These are phyloP conservation scores for Calonectria hawksworthii DNA, from an alignment of 2,329 filamentous ascomycete genomes.

Conservation along the genomic window DNA sequence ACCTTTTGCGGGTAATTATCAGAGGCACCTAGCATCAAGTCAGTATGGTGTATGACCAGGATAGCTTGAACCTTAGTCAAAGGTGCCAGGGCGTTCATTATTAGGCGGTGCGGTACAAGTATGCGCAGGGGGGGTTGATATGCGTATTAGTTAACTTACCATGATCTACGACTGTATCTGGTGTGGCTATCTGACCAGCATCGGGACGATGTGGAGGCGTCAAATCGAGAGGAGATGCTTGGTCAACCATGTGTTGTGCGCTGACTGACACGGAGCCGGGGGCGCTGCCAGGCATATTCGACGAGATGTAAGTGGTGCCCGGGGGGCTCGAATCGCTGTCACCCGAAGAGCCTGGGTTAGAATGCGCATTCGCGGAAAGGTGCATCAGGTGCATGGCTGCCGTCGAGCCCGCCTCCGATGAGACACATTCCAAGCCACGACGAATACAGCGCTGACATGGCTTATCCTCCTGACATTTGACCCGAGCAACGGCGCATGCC, in stretches of 20 bases:
- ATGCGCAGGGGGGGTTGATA: not conserved
- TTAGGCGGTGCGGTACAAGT: not conserved
- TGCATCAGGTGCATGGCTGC: constrained; percentile 61
- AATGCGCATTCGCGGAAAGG: constrained; percentile 55
- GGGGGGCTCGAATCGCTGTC: constrained; percentile 38
- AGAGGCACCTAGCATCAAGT: constrained; percentile 13
- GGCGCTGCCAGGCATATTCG: constrained; percentile 19
- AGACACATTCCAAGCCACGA: constrained; percentile 61
- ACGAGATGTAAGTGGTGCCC: constrained; percentile 19
- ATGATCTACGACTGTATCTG: constrained; percentile 38
- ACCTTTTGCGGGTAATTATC: constrained; percentile 34
- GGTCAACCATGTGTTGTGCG: constrained; percentile 27
- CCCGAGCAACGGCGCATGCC: constrained; percentile 64
- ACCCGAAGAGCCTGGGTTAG: constrained; percentile 38
- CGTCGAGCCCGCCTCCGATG: constrained; percentile 54
- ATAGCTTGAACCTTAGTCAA: not conserved
- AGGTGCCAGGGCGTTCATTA: too few species aligned
- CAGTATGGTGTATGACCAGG: not conserved
- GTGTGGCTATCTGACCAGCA: constrained; percentile 36
- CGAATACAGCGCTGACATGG: constrained; percentile 66
- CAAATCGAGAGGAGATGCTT: constrained; percentile 34
- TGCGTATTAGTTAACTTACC: constrained; percentile 8
- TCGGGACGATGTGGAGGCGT: constrained; percentile 31
- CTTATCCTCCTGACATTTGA: constrained; percentile 69
- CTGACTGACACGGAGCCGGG: constrained; percentile 26